Base-by-base conservation (phyloP, 169 alveolate genomes). In the Eimeria tenella region DNA sequence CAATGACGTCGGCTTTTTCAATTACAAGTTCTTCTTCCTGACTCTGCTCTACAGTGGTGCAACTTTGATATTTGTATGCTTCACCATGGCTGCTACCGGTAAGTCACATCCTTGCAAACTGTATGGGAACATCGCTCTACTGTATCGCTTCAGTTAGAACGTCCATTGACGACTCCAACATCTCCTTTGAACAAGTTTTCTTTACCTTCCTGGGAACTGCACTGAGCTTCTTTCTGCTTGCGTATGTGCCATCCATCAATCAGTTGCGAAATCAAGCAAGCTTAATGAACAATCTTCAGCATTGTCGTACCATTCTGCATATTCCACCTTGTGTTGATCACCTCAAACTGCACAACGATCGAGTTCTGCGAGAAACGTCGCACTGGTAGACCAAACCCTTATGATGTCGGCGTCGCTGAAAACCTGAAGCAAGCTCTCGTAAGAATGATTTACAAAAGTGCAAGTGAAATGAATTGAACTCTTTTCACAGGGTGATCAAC, bases 351-450 rank as follows among this genome's bases (percentile, higher is more conserved):
- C 58, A 94, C 97, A 6, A 95, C 97, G 15, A 91, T 95, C 84
- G 97, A 95, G 87, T 95, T 90, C 84, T 95, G 97, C 92, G 97
- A 95, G 74, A 94, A 94, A 52, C 95, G 96, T 21, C 94, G 96
- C 52, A 93, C 94, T 52, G 96, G 94, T 42, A 93, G 86, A 65
- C 83, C 53, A 65, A 93, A 84, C 70, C 93, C 95, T 50, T 95
- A 94, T 84, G 96, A 95, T 25, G 92, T 93, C 65, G 97, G 97
- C 88, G 55, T 92, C 68, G 74, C 79, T 65, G 90, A 88, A 31
- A 95, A 95, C 74, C 71, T 93, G 13, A 94, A 75, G 56, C 93
- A 94, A 62, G 96, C 94, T 31, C 87, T 95, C 58, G 95, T 92
- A 81, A 68, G 95, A 4, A 11, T 7, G 86, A 65, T 53, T 75